Percentiles rank a stretch among this genome's conserved stretches.
These are phyloP conservation scores for Tetrapisispora nanseiensis DNA, from an alignment of 805 yeast species.

Conservation along the genomic window DNA sequence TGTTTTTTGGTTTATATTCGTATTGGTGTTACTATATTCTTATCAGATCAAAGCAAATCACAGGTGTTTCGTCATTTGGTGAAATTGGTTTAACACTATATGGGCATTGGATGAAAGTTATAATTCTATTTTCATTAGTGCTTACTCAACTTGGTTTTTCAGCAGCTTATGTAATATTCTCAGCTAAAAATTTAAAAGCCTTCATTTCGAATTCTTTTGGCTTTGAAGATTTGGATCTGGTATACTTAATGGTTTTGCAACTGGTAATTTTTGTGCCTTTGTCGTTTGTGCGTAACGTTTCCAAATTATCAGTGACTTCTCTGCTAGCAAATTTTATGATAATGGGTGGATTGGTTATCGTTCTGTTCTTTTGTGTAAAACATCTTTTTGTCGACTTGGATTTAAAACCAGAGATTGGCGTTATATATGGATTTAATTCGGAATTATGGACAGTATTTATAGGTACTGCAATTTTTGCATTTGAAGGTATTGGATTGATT, in stretches of 20 bases:
- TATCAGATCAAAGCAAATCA: constrained; percentile 46
- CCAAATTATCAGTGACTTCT: constrained; percentile 64
- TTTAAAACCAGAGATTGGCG: constrained; percentile 42
- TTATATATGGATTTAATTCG: constrained; percentile 42
- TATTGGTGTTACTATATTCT: constrained; percentile 70
- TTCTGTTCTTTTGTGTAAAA: constrained; percentile 43
- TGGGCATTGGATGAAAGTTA: constrained; percentile 54
- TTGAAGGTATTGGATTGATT: constrained; percentile 76
- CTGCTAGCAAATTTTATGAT: constrained; percentile 63
- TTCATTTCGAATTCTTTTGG: constrained; percentile 45
- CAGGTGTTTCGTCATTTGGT: constrained; percentile 66
- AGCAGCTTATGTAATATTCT: constrained; percentile 72
- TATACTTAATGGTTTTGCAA: constrained; percentile 44
- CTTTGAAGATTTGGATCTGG: constrained; percentile 27
- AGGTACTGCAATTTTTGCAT: constrained; percentile 82
- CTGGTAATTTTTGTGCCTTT: constrained; percentile 53
- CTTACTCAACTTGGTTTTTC: constrained; percentile 72
- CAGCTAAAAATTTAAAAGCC: constrained; percentile 61
- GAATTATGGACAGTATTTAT: constrained; percentile 60
- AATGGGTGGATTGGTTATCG: constrained; percentile 53
- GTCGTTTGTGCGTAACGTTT: constrained; percentile 64
- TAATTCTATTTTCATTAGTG: constrained; percentile 55
- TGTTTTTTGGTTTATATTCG: constrained; percentile 58
- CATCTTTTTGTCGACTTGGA: constrained; percentile 20
- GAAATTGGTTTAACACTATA: constrained; percentile 59